Evolutionary conservation across 495 filamentous ascomycete genomes (phyloP), one percentile per base, ranked within the genome.

Genomic region (Pseudomonodictys pantanalensis): DNA sequence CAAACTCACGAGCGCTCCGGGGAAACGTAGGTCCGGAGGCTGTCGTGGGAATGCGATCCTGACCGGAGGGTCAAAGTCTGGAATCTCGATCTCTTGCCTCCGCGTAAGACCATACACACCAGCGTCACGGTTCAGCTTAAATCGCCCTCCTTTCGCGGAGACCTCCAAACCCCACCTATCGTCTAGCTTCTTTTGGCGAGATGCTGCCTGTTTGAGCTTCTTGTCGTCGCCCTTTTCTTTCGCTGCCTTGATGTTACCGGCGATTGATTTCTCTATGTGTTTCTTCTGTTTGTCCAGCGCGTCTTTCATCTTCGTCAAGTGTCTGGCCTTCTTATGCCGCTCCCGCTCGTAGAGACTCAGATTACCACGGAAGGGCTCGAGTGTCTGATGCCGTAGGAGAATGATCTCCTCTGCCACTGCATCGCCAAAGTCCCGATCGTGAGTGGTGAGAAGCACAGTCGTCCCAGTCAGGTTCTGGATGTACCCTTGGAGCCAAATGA

Each of bases 401-500:
- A 92, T 76, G n/a, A 92, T 78, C 65, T 92, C 87, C 57, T 87
- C 84, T 62, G 84, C 89, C 4, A 88, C 78, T 1, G 81, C 78
- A 67, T 86, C 82, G 59, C 84, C 77, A 68, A 95, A 92, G 54
- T 84, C 83, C 17, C 88, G 79, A 69, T 92, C 89, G 72, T 92
- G 90, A 0, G 89, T 89, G 1, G 92, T 88, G 6, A 92, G 75
- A 20, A 95, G 72, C 2, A 91, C 74, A 2, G 83, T 86, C 12
- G 72, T 58, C 0, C 77, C 67, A 15, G 75, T 71, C 11, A 88
- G 68, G 28, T 76, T 72, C 32, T 78, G 73, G 20, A 92, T 80
- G 61, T 89, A 85, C 6, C 76, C 78, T 68, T 95, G 83, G 1
- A 95, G 79, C 89, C 89, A 95, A 25, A 92, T 80, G 22, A 92